Base-by-base conservation (phyloP, 1,284 basidiomycete genomes). In the Ceratobasidium sp. region DNA sequence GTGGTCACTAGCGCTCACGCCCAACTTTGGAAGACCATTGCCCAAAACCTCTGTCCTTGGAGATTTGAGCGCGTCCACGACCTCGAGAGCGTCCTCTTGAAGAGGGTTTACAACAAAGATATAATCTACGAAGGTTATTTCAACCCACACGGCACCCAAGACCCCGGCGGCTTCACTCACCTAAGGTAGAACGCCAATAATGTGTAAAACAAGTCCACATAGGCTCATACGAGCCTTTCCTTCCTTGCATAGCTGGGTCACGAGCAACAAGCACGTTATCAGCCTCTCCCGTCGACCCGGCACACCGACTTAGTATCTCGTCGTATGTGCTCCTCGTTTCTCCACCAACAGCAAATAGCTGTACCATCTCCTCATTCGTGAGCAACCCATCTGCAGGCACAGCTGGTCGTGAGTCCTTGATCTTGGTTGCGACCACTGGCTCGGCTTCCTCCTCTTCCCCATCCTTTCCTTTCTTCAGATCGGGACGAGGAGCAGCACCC, bases 1-100 rank as follows among this genome's bases (percentile, higher is more conserved):
- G 79, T 98, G 96, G 81, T 98, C 96, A 77, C 93, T 95, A 11
- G 92, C 93, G 76, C 91, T 92, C 30, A 96, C 85, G 18, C 88
- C 89, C 76, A 87, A 88, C 77, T 88, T 85, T n/a, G 96, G 96
- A 52, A 98, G 82, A 8, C 95, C 96, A 9, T 86, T 85, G 7
- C 85, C 85, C 9, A 98, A 84, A 62, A 89, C 86, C 64, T 87
- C 83, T n/a, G 86, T 86, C 21, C 78, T 79, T 74, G 90, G 91
- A 9, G 93, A 90, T 43, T 86, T 81, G 21, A 95, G 86, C 14
- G 96, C 82, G 23, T 88, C 86, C 2, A 84, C 82, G 4, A 96
- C 84, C 26, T 80, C 78, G 38, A 46, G 32, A 52, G 38, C 1
- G 35, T 59, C 23, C 8, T 46, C 7, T 43, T 52, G 18, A 32